Evolutionary conservation across 805 yeast genomes (phyloP).

Genomic region (Yarrowia sp.): DNA sequence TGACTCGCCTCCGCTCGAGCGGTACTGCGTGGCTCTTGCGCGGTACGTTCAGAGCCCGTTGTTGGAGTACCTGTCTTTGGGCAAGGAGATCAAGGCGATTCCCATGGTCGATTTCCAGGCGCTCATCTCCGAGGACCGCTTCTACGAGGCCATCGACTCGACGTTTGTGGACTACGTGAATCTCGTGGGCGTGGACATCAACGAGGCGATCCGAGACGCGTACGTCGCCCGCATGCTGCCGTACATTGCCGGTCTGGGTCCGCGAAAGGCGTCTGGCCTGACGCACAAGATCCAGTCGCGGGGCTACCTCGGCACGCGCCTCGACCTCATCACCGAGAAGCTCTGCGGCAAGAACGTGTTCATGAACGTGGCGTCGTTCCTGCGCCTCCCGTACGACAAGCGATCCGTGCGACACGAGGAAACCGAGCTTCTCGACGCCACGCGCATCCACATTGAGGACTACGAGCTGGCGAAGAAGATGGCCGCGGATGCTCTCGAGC

Average conservation of each 20-base stretch:
- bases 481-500: conserved; percentile 96
- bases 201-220: conserved; percentile 76
- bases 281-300: conserved; percentile 71
- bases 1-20: conserved; percentile 73
- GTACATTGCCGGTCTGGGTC: conserved; percentile 89
- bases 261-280: conserved; percentile 87
- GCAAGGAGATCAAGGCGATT: conserved; percentile 68
- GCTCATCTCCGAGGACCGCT: conserved; percentile 59
- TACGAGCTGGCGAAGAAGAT: conserved; percentile 92
- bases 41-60: conserved; percentile 93
- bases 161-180: conserved; percentile 87
- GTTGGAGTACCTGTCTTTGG: conserved; percentile 79
- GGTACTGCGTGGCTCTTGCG: conserved; percentile 85
- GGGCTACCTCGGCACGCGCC: conserved; percentile 67
- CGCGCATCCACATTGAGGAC: conserved; percentile 97
- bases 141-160: conserved; percentile 67
- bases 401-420: conserved; percentile 51
- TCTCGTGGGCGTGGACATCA: conserved; percentile 89
- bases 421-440: conserved; percentile 82
- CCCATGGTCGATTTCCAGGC: conserved; percentile 66
- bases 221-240: conserved; percentile 70
- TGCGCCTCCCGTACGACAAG: conserved; percentile 70
- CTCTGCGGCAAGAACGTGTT: conserved; percentile 78
- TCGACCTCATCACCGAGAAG: conserved; percentile 78
- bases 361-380: conserved; percentile 87